Evolutionary conservation across 1,139 yeast species (phyloP), one percentile per base, ranked within the genome.

Genomic region (Lodderomyces jiufengensis): DNA sequence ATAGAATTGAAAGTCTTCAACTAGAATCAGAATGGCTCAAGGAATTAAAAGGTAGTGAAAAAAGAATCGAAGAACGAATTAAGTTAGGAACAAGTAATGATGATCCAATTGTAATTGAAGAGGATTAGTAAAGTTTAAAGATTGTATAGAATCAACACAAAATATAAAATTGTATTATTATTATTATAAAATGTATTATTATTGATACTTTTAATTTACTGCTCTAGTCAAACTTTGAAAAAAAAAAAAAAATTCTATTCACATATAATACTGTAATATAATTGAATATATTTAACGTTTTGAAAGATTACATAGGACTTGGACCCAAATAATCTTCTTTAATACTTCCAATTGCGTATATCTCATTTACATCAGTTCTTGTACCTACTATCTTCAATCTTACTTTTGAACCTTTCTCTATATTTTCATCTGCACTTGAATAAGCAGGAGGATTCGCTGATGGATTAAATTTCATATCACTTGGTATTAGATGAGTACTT

Each of bases 401-500:
- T 24, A 92, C 95, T 51, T 92, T 78, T 38, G 95, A 82, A 23
- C 97, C 97, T 60, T 88, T 90, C 54, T 87, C 95, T 40, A 92
- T 86, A 45, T 87, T 82, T 64, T 90, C 97, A 52, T 92, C 98
- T 26, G 95, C 95, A 45, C 95, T 83, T 40, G 85, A 94, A 58
- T 88, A 94, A n/a, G 97, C 95, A 7, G 98, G 98, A 10, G 98
- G 98, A 51, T 92, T 90, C 16, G 97, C 94, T 12, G 95, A 84
- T 3, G 98, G 96, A 52, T 90, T 92, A 59, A 84, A 92, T 42
- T 81, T 76, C 90, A 94, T 84, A 57, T 90, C 97, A 25, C 88
- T 80, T 9, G 98, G 97, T 52, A 92, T 88, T 59, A 90, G 73
- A 65, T 90, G 97, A 25, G 95, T 88, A 33, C 96, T 85, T 18